phyloP scores from a whole-genome alignment of 2,329 filamentous ascomycete genomes.

The Tolypocladium amazonense region DNA sequence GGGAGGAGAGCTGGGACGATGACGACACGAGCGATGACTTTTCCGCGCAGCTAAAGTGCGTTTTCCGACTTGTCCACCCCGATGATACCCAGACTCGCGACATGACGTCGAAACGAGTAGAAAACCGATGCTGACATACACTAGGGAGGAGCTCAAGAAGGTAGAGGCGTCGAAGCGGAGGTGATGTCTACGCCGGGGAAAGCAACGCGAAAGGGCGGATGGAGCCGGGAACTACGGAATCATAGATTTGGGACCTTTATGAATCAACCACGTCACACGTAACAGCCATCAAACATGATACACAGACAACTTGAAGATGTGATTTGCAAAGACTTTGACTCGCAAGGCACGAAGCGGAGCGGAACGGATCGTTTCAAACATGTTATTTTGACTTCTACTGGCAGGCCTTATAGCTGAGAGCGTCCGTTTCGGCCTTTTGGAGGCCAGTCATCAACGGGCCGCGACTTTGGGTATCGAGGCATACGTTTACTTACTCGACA shows the following conservation, averaged over 20 bases:
- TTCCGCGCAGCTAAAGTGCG: conserved; percentile 83
- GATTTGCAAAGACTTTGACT: not conserved
- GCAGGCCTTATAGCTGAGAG: not conserved
- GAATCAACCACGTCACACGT: not conserved
- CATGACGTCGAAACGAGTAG: not conserved
- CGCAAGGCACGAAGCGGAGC: not conserved
- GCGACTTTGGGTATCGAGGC: not conserved
- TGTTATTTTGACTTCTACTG: not conserved
- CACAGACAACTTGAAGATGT: not conserved
- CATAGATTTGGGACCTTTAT: not conserved
- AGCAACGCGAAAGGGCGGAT: conserved; percentile 10
- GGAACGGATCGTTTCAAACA: not conserved
- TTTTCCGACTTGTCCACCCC: conserved; percentile 8
- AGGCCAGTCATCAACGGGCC: not conserved
- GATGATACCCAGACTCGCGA: not conserved
- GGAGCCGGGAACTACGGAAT: conserved; percentile 2
- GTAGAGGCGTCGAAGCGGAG: conserved; percentile 66
- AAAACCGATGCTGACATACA: conserved; percentile 5
- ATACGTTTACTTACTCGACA: conserved; percentile 60
- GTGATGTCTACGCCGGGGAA: conserved; percentile 20
- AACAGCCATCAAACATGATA: not conserved
- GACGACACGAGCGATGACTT: conserved; percentile 97
- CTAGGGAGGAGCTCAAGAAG: conserved; percentile 86
- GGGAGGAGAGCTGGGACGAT: conserved; percentile 99
- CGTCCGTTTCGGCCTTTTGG: not conserved